These are phyloP conservation scores for Exophiala dermatitidis DNA, from an alignment of 2,329 filamentous ascomycete genomes.

Conservation along the genomic window DNA sequence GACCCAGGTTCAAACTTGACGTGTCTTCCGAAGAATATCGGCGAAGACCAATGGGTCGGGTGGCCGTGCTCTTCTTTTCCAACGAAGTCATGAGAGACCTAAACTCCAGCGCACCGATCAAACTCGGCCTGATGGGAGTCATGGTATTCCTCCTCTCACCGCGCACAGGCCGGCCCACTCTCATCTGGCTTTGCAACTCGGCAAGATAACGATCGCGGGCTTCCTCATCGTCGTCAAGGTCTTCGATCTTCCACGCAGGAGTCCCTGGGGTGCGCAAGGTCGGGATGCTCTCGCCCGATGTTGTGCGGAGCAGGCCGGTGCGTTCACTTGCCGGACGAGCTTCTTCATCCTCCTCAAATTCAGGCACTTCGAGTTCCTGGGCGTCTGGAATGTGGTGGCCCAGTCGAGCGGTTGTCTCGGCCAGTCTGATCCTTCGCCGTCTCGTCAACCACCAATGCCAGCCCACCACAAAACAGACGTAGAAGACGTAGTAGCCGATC, in stretches of 20 bases:
- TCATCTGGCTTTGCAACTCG: conserved; percentile 90
- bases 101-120: conserved; percentile 91
- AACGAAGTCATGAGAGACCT: conserved; percentile 82
- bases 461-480: conserved; percentile 76
- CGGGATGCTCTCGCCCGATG: conserved; percentile 58
- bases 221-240: conserved; percentile 52
- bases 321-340: conserved; percentile 41
- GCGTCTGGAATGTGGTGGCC: conserved; percentile 59
- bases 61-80: conserved; percentile 69
- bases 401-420: conserved; percentile 64
- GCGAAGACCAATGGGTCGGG: conserved; percentile 60
- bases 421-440: conserved; percentile 53
- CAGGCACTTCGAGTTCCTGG: conserved; percentile 53
- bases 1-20: conserved; percentile 40
- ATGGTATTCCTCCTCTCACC: conserved; percentile 64
- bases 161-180: conserved; percentile 62
- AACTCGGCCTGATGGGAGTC: conserved; percentile 81
- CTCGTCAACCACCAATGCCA: conserved; percentile 84
- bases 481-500: conserved; percentile 86
- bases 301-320: conserved; percentile 40
- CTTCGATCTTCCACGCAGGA: conserved; percentile 44
- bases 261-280: conserved; percentile 49
- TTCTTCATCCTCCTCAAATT: conserved; percentile 51
- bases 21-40: conserved; percentile 60
- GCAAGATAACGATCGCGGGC: conserved; percentile 56